Conservation (phyloP, 306 rosid species). For the Quillaja saponaria region DNA sequence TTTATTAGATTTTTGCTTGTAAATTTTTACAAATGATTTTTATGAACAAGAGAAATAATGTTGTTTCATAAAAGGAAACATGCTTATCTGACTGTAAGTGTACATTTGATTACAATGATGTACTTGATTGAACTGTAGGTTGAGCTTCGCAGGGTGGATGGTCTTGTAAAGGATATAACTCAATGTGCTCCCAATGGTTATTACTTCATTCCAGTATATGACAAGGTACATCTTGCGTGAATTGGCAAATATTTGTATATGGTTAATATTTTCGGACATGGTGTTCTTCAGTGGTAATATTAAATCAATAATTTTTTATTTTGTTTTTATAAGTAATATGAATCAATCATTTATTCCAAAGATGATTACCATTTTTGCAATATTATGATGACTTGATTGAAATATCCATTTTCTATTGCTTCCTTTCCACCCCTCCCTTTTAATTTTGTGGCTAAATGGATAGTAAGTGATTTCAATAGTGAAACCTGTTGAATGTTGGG, state of each 20-base stretch:
- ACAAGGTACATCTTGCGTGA: conserved; percentile 63
- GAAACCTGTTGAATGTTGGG: not conserved
- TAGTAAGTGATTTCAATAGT: not conserved
- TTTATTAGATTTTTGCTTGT: conserved; percentile 1
- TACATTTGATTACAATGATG: too few species aligned
- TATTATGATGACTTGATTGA: not conserved
- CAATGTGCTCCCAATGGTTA: conserved; percentile 99
- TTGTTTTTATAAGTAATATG: conserved; percentile 1
- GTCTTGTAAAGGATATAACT: conserved; percentile 85
- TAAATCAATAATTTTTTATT: too few species aligned
- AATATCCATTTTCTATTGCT: not conserved
- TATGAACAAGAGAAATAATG: conserved; percentile 8
- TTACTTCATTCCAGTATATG: conserved; percentile 97
- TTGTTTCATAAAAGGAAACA: conserved; percentile 9
- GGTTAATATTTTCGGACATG: conserved; percentile 13
- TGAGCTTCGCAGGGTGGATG: conserved; percentile 94
- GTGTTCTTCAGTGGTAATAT: not conserved
- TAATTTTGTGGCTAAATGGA: too few species aligned
- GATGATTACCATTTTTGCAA: not conserved
- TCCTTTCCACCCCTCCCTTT: not conserved
- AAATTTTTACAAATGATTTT: not conserved
- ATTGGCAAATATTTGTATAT: not conserved
- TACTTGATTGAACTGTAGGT: conserved; percentile 51
- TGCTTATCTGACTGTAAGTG: too few species aligned
- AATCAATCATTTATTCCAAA: not conserved